Conservation (phyloP, 352 stramenopile species). For the Globisporangium rhizosaccharum region DNA sequence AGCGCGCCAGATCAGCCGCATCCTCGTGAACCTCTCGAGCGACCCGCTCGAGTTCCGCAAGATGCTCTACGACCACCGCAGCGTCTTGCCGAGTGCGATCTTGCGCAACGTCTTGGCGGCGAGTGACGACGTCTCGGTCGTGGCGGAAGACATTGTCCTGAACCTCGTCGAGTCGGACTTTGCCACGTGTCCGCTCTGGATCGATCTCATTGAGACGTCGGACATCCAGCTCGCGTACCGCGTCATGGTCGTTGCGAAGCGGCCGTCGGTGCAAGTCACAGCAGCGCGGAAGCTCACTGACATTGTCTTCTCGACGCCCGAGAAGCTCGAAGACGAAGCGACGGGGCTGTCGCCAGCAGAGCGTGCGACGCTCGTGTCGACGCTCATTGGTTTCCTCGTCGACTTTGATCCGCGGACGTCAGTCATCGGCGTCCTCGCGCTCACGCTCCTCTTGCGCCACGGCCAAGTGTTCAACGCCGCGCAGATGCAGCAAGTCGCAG, state of each 20-base stretch:
- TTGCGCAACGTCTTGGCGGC: slow-evolving; percentile 61
- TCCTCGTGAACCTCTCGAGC: slow-evolving; percentile 65
- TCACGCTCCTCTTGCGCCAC: slow-evolving; percentile 62
- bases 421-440: slow-evolving; percentile 61
- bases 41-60: slow-evolving; percentile 79
- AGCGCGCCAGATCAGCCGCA: slow-evolving; percentile 37
- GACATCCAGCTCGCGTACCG: slow-evolving; percentile 58
- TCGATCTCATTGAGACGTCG: slow-evolving; percentile 59
- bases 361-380: slow-evolving; percentile 54
- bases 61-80: slow-evolving; percentile 65
- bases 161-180: slow-evolving; percentile 81
- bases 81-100: slow-evolving; percentile 45
- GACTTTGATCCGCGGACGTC: slow-evolving; percentile 69
- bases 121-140: slow-evolving; percentile 39
- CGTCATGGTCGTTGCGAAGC: slow-evolving; percentile 48
- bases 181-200: slow-evolving; percentile 75
- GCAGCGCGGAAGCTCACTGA: slow-evolving; percentile 70
- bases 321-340: slow-evolving; percentile 48
- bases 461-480: slow-evolving; percentile 38
- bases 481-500: slow-evolving; percentile 74
- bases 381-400: slow-evolving; percentile 68
- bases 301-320: slow-evolving; percentile 59
- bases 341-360: slow-evolving; percentile 40
- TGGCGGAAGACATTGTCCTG: slow-evolving; percentile 64
- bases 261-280: slow-evolving; percentile 55